These are phyloP conservation scores for Chimonanthus salicifolius DNA, from an alignment of 164 flowering plant genomes.

Conservation along the genomic window DNA sequence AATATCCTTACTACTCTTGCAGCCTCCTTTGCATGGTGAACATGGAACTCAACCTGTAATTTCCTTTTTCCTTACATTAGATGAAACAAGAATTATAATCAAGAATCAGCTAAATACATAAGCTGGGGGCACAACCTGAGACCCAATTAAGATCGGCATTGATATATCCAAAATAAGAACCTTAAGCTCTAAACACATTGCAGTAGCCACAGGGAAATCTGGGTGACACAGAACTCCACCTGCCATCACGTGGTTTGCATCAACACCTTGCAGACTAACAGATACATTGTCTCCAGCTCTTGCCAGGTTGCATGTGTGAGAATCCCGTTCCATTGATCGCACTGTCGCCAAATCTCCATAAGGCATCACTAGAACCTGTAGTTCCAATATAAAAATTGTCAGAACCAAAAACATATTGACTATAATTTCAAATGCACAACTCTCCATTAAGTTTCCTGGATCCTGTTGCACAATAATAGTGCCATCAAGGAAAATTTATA, in stretches of 20 bases:
- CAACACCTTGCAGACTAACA: conserved; percentile 70
- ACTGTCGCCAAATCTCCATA: conserved; percentile 58
- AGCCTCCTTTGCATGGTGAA: conserved; percentile 86
- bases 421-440: background rate
- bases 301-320: conserved; percentile 52
- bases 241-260: conserved; percentile 47
- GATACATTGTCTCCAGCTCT: conserved; percentile 92
- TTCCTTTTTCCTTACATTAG: conserved; percentile 1
- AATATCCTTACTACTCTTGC: conserved; percentile 63
- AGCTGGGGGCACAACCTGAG: conserved; percentile 46
- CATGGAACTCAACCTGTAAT: conserved; percentile 77
- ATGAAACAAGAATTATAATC: background rate
- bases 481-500: background rate
- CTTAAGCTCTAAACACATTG: conserved; percentile 77
- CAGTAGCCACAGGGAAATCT: conserved; percentile 68
- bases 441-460: background rate
- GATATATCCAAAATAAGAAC: conserved; percentile 64
- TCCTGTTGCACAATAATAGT: background rate
- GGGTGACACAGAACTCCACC: conserved; percentile 97
- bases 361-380: conserved; percentile 88
- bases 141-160: conserved; percentile 70
- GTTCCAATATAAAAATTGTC: background rate
- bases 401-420: background rate
- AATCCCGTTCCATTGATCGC: conserved; percentile 63
- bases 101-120: background rate